Base-by-base conservation (phyloP, 768 basidiomycete species). In the Agrocybe pediades region DNA sequence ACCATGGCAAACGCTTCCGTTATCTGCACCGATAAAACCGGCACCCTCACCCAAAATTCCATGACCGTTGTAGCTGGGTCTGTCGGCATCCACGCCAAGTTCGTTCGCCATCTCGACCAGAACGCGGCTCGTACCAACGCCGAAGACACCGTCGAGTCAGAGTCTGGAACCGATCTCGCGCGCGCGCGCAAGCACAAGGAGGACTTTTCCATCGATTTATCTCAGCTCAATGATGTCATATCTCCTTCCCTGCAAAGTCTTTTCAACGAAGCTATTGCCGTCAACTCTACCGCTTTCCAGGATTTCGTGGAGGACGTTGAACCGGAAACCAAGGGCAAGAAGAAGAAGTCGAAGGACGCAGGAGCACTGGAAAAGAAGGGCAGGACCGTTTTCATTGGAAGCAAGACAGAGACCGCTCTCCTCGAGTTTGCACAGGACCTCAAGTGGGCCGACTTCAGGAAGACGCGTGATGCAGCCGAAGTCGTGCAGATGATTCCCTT, bases 1-100 rank as follows among this genome's bases (percentile, higher is more conserved):
- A 98, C 94, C 0, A 98, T 98, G 96, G 96, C 92, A 19, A 98
- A 98, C 62, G 92, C 96, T 4, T 95, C 90, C 19, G 95, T 98
- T 54, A 84, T 98, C 3, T 95, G 93, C 72, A 95, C 94, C 13
- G 94, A 95, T 78, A 95, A 96, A 75, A 96, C 95, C 1, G 96
- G 96, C 30, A 98, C 96, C 8, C 86, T 99, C 20, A 99, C 97
- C 0, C 88, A 92, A 66, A 98, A 98, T 73, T 75, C 74, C 60
- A 99, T 99, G 97, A 85, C 88, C 9, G 92, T 98, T 58, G 97
- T 99, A 46, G 95, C 96, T 19, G 95, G 95, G 33, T 95, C 94
- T 9, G 76, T 98, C 46, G 97, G 97, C 21, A 84, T 98, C 46
- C 88, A 95, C 62, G 92, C 87, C 64, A 98, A 98, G 72, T 98